phyloP scores from a whole-genome alignment of 768 basidiomycete genomes.

The Obba rivulosa region DNA sequence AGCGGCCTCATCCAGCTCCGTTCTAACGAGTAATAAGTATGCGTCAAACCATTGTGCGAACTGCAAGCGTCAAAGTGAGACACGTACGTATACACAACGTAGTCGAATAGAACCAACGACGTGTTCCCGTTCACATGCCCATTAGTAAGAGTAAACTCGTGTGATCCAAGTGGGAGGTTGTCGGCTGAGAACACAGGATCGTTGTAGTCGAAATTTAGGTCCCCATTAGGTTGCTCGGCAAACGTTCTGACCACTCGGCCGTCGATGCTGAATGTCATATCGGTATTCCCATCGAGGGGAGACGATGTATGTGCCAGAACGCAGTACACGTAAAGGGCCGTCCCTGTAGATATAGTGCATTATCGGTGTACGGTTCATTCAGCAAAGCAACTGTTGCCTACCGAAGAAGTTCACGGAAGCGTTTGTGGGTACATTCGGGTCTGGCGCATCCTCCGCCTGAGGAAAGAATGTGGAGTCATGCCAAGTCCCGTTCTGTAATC shows the following conservation, averaged over 20 bases:
- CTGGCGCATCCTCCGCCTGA: background rate
- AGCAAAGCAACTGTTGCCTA: background rate
- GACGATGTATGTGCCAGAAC: background rate
- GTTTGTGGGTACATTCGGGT: background rate
- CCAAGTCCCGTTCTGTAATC: slow-evolving; percentile 28
- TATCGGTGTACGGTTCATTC: background rate
- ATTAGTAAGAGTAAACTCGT: slow-evolving; percentile 29
- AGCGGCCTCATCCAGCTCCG: no score
- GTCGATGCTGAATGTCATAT: slow-evolving; percentile 3
- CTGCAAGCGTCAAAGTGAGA: no score
- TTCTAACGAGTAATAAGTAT: no score
- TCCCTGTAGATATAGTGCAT: background rate
- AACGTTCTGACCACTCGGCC: background rate
- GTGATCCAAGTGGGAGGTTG: slow-evolving; percentile 20
- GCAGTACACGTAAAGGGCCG: slow-evolving; percentile 3
- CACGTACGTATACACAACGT: slow-evolving; percentile 32
- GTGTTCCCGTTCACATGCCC: slow-evolving; percentile 22
- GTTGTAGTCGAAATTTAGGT: slow-evolving; percentile 18
- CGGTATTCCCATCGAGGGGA: background rate
- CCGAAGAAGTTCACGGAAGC: slow-evolving; percentile 14
- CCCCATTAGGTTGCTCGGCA: background rate
- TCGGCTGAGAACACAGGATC: slow-evolving; percentile 24
- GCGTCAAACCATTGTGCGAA: no score
- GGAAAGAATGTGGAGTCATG: slow-evolving; percentile 20
- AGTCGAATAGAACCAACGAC: slow-evolving; percentile 30